phyloP scores from a whole-genome alignment of 2,329 filamentous ascomycete species.

The Cercospora beticola region DNA sequence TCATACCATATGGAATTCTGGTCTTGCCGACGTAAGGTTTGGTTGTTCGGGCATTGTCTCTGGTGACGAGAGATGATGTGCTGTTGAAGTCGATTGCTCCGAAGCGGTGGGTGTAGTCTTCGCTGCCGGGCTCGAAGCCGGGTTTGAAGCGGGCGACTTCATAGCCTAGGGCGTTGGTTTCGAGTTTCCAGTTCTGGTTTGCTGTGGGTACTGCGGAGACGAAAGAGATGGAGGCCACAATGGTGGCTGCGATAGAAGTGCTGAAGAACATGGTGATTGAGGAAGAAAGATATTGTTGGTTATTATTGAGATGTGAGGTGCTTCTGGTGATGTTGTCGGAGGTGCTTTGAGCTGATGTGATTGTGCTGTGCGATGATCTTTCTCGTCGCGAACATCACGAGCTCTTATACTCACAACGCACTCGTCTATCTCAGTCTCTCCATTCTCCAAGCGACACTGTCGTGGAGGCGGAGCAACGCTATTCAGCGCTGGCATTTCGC shows the following conservation, averaged over 20 bases:
- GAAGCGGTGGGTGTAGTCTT: conserved; percentile 5
- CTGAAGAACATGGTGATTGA: background rate
- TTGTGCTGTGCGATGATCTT: background rate
- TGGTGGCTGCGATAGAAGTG: background rate
- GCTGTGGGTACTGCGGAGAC: background rate
- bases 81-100: conserved; percentile 1
- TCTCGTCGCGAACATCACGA: background rate
- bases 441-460: background rate
- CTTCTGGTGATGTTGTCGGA: background rate
- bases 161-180: conserved; percentile 6
- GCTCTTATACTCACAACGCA: background rate
- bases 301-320: background rate
- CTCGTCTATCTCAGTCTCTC: background rate
- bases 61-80: background rate
- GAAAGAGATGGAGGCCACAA: background rate
- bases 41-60: background rate
- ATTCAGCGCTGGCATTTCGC: background rate
- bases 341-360: background rate
- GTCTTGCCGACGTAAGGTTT: conserved; percentile 7
- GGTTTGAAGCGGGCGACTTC: conserved; percentile 4
- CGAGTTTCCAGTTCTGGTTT: conserved; percentile 4
- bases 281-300: background rate
- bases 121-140: conserved; percentile 7
- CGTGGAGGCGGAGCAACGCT: background rate
- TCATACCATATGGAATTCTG: conserved; percentile 7